phyloP scores from a whole-genome alignment of 352 stramenopile genomes.

The Pythium dissotocum region DNA sequence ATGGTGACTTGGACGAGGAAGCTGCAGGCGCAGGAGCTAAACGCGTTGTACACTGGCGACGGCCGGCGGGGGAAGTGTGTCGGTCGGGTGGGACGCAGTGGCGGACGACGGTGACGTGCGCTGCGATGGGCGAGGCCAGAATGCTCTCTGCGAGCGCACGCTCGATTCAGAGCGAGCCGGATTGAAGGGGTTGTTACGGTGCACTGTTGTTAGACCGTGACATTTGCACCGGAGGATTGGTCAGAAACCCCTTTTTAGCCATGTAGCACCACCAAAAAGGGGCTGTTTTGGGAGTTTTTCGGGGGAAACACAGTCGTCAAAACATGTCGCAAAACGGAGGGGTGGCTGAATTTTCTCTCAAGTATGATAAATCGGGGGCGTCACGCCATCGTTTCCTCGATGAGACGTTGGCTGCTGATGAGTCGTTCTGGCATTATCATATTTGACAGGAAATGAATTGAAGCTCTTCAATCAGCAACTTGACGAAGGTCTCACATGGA shows the following conservation, averaged over 20 bases:
- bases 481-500: background rate
- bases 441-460: conserved; percentile 14
- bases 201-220: conserved; percentile 1
- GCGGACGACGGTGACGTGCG: background rate
- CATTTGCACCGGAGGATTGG: background rate
- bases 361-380: background rate
- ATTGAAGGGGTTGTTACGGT: background rate
- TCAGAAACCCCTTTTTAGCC: background rate
- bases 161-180: conserved; percentile 8
- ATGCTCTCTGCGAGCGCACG: conserved; percentile 3
- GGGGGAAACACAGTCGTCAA: background rate
- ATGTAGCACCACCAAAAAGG: background rate
- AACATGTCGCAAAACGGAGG: conserved; percentile 19
- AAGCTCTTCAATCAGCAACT: background rate
- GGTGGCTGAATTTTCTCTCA: conserved; percentile 3
- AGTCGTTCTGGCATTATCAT: background rate
- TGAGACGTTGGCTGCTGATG: background rate
- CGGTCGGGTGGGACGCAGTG: background rate
- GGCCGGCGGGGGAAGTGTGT: background rate
- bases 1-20: conserved; percentile 34
- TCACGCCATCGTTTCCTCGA: background rate
- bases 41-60: background rate
- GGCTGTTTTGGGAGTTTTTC: background rate
- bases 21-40: background rate
- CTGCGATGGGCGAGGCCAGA: background rate